Percentiles rank a stretch among this genome's conserved stretches.
Conservation (phyloP, 129 eudicot species). For the Calendula officinalis region DNA sequence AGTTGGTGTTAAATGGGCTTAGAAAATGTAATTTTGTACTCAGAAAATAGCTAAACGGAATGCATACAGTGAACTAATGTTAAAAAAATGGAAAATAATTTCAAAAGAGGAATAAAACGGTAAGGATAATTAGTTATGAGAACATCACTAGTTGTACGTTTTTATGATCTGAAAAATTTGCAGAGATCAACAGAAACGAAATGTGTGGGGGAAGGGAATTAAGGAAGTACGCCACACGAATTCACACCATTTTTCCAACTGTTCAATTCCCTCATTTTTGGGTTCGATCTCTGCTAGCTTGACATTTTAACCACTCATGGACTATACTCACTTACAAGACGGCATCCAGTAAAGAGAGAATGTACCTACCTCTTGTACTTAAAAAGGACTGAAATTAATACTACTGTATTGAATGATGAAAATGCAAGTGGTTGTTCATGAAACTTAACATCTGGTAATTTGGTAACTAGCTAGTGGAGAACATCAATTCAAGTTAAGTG, state of each 20-base stretch:
- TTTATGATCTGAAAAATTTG: slow-evolving; percentile 33
- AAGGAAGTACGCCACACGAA: slow-evolving; percentile 19
- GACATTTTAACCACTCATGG: slow-evolving; percentile 4
- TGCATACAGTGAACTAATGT: neutral
- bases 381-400: slow-evolving; percentile 14
- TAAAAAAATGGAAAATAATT: neutral
- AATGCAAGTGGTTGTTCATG: neutral
- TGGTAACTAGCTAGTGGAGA: neutral
- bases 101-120: neutral
- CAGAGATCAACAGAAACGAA: slow-evolving; percentile 37
- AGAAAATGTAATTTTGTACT: too few species aligned
- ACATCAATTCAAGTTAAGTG: neutral
- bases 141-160: slow-evolving; percentile 6
- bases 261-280: slow-evolving; percentile 7
- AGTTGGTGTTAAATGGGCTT: too few species aligned
- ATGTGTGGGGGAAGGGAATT: slow-evolving; percentile 19
- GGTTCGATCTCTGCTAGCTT: slow-evolving; percentile 12
- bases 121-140: slow-evolving; percentile 5
- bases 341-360: neutral
- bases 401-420: neutral
- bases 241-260: slow-evolving; percentile 21
- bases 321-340: slow-evolving; percentile 10
- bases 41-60: too few species aligned
- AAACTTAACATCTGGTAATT: neutral
- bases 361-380: neutral